phyloP scores from a whole-genome alignment of 108 stramenopile genomes.

The Aureococcus anophagefferens region DNA sequence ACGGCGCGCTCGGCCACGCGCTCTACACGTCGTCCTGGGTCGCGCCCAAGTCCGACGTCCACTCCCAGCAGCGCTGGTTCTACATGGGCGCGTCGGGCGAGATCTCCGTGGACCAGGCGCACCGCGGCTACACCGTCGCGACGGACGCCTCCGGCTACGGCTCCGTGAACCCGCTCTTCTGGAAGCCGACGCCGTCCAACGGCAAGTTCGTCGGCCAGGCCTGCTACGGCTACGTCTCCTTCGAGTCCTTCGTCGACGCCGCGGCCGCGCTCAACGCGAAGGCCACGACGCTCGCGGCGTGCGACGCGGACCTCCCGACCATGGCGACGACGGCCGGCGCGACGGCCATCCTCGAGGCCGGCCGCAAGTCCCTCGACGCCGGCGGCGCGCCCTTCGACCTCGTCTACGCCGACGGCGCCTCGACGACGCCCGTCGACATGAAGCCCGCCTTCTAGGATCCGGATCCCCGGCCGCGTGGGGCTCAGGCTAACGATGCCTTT shows the following conservation, averaged over 20 bases:
- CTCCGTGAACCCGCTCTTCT: conserved; percentile 93
- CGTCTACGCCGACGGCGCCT: conserved; percentile 53
- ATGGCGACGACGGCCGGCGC: conserved; percentile 86
- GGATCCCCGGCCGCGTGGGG: too few relatives aligned
- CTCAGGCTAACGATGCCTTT: too few relatives aligned
- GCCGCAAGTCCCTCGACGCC: conserved; percentile 72
- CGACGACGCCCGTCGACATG: too few relatives aligned
- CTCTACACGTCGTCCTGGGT: conserved; percentile 96
- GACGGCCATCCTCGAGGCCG: conserved; percentile 96
- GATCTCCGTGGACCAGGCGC: conserved; percentile 95
- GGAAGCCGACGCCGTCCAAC: conserved; percentile 96
- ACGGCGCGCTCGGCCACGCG: conserved; percentile 69
- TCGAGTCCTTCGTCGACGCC: conserved; percentile 73
- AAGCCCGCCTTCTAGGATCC: too few relatives aligned
- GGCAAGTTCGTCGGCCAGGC: conserved; percentile 87
- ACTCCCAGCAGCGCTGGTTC: conserved; percentile 98
- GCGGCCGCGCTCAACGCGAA: conserved; percentile 52
- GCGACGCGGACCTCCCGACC: conserved; percentile 77
- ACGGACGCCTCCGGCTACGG: conserved; percentile 74
- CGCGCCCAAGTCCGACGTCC: conserved; percentile 91
- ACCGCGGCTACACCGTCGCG: conserved; percentile 88
- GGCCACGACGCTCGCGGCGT: conserved; percentile 50
- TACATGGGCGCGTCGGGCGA: conserved; percentile 95
- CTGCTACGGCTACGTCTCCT: conserved; percentile 89
- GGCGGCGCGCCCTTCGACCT: conserved; percentile 79